Conservation (phyloP, 768 basidiomycete genomes). For the Pilatotrama ljubarskyi region DNA sequence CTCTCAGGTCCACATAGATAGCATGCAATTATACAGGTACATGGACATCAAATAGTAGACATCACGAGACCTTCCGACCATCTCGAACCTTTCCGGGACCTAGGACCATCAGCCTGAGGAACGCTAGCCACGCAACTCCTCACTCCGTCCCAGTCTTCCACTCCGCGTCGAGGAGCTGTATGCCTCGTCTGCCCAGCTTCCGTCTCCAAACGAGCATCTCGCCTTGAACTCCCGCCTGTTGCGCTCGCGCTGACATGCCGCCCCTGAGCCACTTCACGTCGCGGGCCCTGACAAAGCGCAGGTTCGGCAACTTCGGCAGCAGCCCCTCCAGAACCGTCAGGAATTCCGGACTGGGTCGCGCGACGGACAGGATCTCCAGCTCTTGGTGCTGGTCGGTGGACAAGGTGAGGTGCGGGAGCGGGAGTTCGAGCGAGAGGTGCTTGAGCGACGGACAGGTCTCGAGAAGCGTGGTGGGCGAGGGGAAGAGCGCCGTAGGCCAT, state of each 20-base stretch:
- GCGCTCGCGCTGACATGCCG: conserved; percentile 65
- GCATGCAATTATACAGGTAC: not conserved
- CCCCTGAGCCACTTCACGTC: conserved; percentile 74
- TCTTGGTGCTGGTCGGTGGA: conserved; percentile 33
- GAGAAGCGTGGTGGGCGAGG: conserved; percentile 28
- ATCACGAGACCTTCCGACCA: not conserved
- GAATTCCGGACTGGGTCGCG: conserved; percentile 65
- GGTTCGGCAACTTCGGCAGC: conserved; percentile 55
- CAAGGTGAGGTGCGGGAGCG: conserved; percentile 54
- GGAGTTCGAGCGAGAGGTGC: conserved; percentile 74
- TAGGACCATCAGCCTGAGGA: not conserved
- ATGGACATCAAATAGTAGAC: not conserved
- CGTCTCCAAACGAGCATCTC: conserved; percentile 76
- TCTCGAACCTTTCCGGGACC: no score
- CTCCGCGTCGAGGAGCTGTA: conserved; percentile 69
- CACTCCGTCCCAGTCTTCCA: conserved; percentile 50
- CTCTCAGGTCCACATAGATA: no score
- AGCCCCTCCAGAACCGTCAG: conserved; percentile 55
- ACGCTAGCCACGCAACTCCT: not conserved
- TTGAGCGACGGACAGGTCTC: conserved; percentile 39
- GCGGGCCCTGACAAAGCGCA: conserved; percentile 58
- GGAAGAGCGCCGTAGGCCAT: conserved; percentile 31
- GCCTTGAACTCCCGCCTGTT: conserved; percentile 76
- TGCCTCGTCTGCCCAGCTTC: conserved; percentile 54
- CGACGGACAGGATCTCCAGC: conserved; percentile 70